phyloP scores from a whole-genome alignment of 176 grass and related monocot species.

The Triticum timopheevii region DNA sequence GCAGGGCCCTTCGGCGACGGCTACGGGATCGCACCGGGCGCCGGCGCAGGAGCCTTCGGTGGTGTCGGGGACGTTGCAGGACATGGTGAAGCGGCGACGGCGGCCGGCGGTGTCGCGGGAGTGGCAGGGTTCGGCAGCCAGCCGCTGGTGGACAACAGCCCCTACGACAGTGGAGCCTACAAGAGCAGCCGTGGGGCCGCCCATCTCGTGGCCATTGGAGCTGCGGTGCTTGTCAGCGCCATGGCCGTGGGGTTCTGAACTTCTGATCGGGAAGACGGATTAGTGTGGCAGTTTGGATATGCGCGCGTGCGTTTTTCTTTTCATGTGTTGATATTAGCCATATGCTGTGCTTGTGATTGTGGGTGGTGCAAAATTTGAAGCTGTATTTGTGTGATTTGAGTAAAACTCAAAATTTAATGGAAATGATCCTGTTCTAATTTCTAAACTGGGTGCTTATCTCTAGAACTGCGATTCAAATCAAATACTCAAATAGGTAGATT shows the following conservation, averaged over 20 bases:
- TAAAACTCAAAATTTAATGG: no score
- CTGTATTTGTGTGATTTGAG: no score
- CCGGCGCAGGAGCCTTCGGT: not conserved
- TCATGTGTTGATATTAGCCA: no score
- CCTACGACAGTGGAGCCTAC: conserved; percentile 63
- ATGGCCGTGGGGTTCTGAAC: not conserved
- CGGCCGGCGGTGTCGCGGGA: not conserved
- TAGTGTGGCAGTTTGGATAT: no score
- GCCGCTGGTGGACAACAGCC: conserved; percentile 81
- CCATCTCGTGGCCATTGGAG: conserved; percentile 3
- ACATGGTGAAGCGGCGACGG: conserved; percentile 1
- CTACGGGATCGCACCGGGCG: not conserved
- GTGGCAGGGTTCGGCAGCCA: conserved; percentile 45
- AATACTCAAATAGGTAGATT: no score
- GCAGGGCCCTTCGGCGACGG: not conserved
- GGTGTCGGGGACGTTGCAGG: not conserved
- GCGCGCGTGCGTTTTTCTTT: no score
- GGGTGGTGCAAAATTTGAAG: no score
- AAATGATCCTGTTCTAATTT: no score
- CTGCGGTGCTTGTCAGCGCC: not conserved
- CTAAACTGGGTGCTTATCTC: no score
- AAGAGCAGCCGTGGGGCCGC: not conserved
- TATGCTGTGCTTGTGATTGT: no score
- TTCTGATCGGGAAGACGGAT: not conserved
- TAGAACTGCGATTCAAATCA: no score